Conservation (phyloP, 768 basidiomycete genomes). For the Amanita polypyramis region DNA sequence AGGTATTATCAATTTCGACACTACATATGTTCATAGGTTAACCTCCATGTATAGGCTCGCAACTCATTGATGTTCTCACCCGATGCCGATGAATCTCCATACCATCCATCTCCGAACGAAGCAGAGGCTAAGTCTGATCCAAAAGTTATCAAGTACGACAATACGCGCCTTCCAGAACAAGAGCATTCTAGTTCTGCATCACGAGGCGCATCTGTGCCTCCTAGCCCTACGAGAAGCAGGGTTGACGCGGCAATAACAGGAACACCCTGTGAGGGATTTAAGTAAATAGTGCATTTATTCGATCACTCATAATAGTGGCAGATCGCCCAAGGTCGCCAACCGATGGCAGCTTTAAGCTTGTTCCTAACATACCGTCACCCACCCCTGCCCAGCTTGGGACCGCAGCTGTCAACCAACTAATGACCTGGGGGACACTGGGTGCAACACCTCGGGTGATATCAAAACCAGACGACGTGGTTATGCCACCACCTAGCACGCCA, state of each 20-base stretch:
- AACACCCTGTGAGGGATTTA: slow-evolving; percentile 61
- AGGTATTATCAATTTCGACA: slow-evolving; percentile 27
- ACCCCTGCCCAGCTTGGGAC: slow-evolving; percentile 76
- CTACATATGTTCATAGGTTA: slow-evolving; percentile 2
- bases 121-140: slow-evolving; percentile 25
- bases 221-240: slow-evolving; percentile 84
- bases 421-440: slow-evolving; percentile 95
- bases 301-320: slow-evolving; percentile 15
- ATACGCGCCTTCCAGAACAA: slow-evolving; percentile 72
- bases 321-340: slow-evolving; percentile 55
- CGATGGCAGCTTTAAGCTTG: slow-evolving; percentile 55
- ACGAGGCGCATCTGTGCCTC: slow-evolving; percentile 45
- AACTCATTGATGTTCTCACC: slow-evolving; percentile 95
- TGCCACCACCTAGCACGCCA: slow-evolving; percentile 42
- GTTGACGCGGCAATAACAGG: slow-evolving; percentile 91
- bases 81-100: slow-evolving; percentile 80
- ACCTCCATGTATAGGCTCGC: slow-evolving; percentile 48
- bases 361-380: slow-evolving; percentile 82
- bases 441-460: slow-evolving; percentile 87
- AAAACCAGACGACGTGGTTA: slow-evolving; percentile 42
- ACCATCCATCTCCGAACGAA: slow-evolving; percentile 33
- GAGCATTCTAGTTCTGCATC: slow-evolving; percentile 38
- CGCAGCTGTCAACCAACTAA: slow-evolving; percentile 78
- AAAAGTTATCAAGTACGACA: slow-evolving; percentile 64
- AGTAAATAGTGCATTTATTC: slow-evolving; percentile 7